Base-by-base conservation (phyloP, 495 filamentous ascomycete genomes). In the Penicillium silybi region DNA sequence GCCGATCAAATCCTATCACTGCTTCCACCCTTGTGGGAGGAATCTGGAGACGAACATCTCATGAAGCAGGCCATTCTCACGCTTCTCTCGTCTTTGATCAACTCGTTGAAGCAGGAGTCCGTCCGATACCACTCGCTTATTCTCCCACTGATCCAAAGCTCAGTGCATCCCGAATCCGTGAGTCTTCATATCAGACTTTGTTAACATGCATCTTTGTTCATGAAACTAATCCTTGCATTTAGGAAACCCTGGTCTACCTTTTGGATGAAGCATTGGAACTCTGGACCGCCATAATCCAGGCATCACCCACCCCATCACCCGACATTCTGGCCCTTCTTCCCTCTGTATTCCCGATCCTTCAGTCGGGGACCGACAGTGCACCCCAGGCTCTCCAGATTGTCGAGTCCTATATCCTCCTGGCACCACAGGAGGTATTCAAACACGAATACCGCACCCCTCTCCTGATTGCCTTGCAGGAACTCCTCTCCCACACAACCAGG, bases 31-130 rank as follows among this genome's bases (percentile, higher is more conserved):
- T 74, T 97, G 10, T 98, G 93, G 93, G 85, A 88, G 48, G 80
- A 82, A 18, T 85, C 86, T 6, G 89, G 85, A 9, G 84, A 86
- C 38, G 85, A 93, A 64, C 85, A 92, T 67, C 75, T 92, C 42
- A 86, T 97, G 80, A 97, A 97, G 69, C 90, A 96, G 68, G 83
- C 87, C 0, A 88, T 97, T 40, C 76, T 97, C n/a, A 85, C 83
- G 4, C 83, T 96, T 29, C 80, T 96, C 19, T 77, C 86, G 1
- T 83, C 88, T 5, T 72, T 98, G 26, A 85, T 95, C 16, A 77
- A 80, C 41, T 84, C 92, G 1, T 86, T 97, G 79, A 86, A 85
- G 56, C 76, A 80, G 20, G 79, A 89, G 10, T 90, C 86, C 10
- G 75, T 76, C 37, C 77, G 80, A 27, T 93, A 90, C 47, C 88